These are phyloP conservation scores for Starmerella powellii DNA, from an alignment of 805 yeast genomes.

Conservation along the genomic window DNA sequence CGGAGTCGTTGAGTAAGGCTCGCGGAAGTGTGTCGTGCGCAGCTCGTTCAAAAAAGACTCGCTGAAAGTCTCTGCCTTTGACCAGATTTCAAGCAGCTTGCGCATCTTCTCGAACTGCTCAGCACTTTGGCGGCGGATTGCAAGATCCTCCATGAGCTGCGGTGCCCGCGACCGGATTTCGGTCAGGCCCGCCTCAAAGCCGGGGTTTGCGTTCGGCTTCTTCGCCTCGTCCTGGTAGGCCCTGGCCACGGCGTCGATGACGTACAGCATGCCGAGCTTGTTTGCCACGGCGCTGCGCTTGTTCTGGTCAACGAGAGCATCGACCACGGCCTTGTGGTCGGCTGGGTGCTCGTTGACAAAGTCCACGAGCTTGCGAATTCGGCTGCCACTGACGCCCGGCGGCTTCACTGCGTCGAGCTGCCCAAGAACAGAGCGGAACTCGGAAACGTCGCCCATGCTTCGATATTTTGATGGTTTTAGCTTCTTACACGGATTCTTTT, in stretches of 20 bases:
- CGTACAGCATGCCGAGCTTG: conserved; percentile 82
- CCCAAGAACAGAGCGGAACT: conserved; percentile 11
- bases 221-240: conserved; percentile 67
- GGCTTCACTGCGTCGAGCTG: conserved; percentile 33
- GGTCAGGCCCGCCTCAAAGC: conserved; percentile 7
- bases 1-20: conserved; percentile 47
- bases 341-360: conserved; percentile 58
- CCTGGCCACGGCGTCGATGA: conserved; percentile 84
- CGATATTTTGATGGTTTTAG: too few relatives aligned
- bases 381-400: conserved; percentile 91
- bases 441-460: conserved; percentile 1
- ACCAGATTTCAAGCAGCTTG: conserved; percentile 89
- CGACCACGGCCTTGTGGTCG: conserved; percentile 30
- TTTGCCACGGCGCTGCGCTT: conserved; percentile 64
- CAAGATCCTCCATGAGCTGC: conserved; percentile 47
- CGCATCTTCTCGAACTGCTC: conserved; percentile 47
- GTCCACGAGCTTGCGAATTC: conserved; percentile 66
- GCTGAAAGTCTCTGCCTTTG: conserved; percentile 64
- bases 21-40: conserved; percentile 43
- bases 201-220: conserved; percentile 31
- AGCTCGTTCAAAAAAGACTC: conserved; percentile 43
- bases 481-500: too few relatives aligned
- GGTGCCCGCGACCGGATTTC: conserved; percentile 5
- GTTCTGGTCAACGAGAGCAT: conserved; percentile 51
- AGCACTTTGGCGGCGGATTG: conserved; percentile 16